These are phyloP conservation scores for Leccinum pachyderme DNA, from an alignment of 1,284 basidiomycete species.

Conservation along the genomic window DNA sequence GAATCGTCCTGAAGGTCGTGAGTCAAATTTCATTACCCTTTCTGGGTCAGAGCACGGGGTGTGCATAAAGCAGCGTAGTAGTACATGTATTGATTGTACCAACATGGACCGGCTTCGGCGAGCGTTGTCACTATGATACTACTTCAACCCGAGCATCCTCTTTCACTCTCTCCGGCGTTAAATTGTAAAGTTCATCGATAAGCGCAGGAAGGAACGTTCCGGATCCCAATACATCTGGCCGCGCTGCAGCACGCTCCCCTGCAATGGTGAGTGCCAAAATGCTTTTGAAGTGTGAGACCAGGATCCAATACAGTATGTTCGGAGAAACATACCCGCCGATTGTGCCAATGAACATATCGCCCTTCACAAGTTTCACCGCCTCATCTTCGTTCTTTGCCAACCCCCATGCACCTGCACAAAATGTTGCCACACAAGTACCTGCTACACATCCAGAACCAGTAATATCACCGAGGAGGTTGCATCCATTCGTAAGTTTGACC, in stretches of 20 bases:
- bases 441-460: conserved; percentile 92
- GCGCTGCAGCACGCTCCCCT: conserved; percentile 74
- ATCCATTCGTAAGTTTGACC: conserved; percentile 74
- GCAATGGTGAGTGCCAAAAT: conserved; percentile 83
- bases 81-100: not conserved
- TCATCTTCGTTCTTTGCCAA: conserved; percentile 21
- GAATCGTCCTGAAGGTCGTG: not conserved
- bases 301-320: not conserved
- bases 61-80: no score
- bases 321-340: conserved; percentile 63
- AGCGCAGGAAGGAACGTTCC: conserved; percentile 87
- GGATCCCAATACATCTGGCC: conserved; percentile 73
- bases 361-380: conserved; percentile 51
- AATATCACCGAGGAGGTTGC: conserved; percentile 72
- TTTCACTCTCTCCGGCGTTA: conserved; percentile 56
- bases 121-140: not conserved
- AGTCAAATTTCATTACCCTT: no score
- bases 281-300: conserved; percentile 39
- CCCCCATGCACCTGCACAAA: conserved; percentile 67
- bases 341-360: conserved; percentile 74
- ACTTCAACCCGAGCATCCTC: conserved; percentile 51
- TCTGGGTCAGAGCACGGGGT: no score
- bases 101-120: not conserved
- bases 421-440: conserved; percentile 75
- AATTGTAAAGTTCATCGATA: conserved; percentile 75